Evolutionary conservation across 371 early-diverging fungal genomes (phyloP), one percentile per base, ranked within the genome.

Genomic region (Zancudomyces culisetae): DNA sequence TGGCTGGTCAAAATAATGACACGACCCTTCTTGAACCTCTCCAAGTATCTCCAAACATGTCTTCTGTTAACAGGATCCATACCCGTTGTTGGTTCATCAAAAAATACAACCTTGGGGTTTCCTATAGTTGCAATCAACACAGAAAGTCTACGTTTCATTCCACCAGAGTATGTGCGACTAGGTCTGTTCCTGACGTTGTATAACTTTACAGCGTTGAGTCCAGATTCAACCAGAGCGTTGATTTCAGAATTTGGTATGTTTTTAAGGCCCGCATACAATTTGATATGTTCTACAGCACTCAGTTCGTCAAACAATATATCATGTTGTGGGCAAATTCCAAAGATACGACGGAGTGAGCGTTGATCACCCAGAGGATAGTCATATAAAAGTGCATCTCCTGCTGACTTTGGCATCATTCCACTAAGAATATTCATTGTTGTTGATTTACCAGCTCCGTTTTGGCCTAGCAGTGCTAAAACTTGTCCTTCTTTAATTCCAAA

Each of bases 51-150:
- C 82, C 82, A 81, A 51, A 81, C 78, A 23, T 77, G 43, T 0
- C 82, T 69, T 18, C 80, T 64, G 18, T 81, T 79, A 52, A 73
- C 73, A 4, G 81, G 73, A 47, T 78, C 78, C 19, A 86, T 66
- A 49, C 87, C 87, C 47, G 84, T 83, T 6, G 87, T 86, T 43
- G 87, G 89, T 55, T 90, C 88, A 61, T 90, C 89, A 53, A 87
- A 66, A 74, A 85, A 85, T 19, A 85, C 68, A 41, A 87, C 69
- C 58, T 74, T 74, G 49, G 85, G 84, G 60, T 76, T 75, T 43
- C 82, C 76, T 2, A 87, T 80, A 35, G 87, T 70, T 63, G 86
- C 85, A 21, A 80, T 69, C 23, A 71, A 82, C 43, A 83, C 80
- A 13, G 75, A 71, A 50, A 79, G 66, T 21, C 81, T 75, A 45